Percentiles rank a stretch among this genome's conserved stretches.
These are phyloP conservation scores for Phytophthora chlamydospora DNA, from an alignment of 352 stramenopile genomes.

Conservation along the genomic window DNA sequence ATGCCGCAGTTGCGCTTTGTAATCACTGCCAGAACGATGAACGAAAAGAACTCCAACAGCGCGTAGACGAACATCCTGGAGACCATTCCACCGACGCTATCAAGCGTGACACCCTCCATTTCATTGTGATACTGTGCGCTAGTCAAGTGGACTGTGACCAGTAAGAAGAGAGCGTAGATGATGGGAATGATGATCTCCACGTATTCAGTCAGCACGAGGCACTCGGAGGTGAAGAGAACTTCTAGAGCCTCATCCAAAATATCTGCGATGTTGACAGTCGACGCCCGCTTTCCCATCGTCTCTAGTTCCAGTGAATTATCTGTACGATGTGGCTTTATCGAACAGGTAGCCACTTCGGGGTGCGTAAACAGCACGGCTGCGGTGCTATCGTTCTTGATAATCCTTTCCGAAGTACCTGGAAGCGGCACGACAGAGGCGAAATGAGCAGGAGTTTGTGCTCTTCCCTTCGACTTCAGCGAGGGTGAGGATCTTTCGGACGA, in stretches of 20 bases:
- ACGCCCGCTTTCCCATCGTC: not conserved
- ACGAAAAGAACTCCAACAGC: slow-evolving; percentile 19
- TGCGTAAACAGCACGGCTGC: too few species aligned
- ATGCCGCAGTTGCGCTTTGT: slow-evolving; percentile 24
- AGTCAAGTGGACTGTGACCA: slow-evolving; percentile 8
- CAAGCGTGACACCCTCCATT: slow-evolving; percentile 9
- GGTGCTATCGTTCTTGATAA: too few species aligned
- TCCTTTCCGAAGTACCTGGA: too few species aligned
- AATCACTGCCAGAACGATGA: slow-evolving; percentile 16
- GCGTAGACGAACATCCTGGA: slow-evolving; percentile 21
- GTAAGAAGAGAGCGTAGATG: slow-evolving; percentile 21
- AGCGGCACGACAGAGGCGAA: too few species aligned
- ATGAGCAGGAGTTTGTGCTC: not conserved
- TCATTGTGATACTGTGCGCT: slow-evolving; percentile 35
- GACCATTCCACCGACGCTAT: slow-evolving; percentile 6
- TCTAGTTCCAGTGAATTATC: too few species aligned
- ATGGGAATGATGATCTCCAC: slow-evolving; percentile 34
- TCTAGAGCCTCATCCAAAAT: slow-evolving; percentile 4
- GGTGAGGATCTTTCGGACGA: not conserved
- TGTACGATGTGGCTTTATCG: too few species aligned
- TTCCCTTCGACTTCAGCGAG: not conserved
- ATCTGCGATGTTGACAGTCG: not conserved
- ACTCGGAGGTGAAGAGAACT: slow-evolving; percentile 31
- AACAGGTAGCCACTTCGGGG: too few species aligned
- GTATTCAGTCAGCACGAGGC: slow-evolving; percentile 35